Conservation (phyloP, 331 rosid species). For the Malus hybrid region DNA sequence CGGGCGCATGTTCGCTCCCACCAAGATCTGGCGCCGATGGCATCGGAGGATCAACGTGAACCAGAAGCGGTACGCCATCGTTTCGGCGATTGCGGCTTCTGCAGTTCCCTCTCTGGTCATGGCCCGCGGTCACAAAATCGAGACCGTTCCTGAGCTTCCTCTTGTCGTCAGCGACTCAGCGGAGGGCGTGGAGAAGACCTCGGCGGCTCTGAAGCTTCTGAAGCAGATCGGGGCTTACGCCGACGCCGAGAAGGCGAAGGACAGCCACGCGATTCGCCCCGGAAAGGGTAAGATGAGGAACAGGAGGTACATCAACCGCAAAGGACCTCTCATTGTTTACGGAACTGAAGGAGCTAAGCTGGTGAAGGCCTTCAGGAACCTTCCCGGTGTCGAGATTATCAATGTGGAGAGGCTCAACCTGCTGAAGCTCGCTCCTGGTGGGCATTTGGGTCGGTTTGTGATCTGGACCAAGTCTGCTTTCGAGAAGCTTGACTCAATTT, state of each 20-base stretch:
- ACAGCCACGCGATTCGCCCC: conserved; percentile 60
- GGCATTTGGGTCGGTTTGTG: conserved; percentile 77
- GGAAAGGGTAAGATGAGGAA: conserved; percentile 85
- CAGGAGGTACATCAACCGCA: conserved; percentile 61
- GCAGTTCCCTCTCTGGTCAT: conserved; percentile 64
- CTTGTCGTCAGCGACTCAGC: conserved; percentile 64
- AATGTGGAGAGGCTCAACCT: conserved; percentile 71
- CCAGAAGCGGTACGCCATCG: conserved; percentile 70
- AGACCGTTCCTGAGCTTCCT: conserved; percentile 62
- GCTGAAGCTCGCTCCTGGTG: conserved; percentile 78
- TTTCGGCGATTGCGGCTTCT: conserved; percentile 78
- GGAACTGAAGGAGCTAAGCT: conserved; percentile 72
- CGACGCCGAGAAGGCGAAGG: conserved; percentile 69
- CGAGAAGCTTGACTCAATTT: conserved; percentile 75
- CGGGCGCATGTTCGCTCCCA: conserved; percentile 86
- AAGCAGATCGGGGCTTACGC: conserved; percentile 59
- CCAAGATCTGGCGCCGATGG: conserved; percentile 95
- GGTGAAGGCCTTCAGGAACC: conserved; percentile 68
- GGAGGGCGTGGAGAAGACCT: conserved; percentile 69
- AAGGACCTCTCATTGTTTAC: conserved; percentile 66
- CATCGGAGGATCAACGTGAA: conserved; percentile 74
- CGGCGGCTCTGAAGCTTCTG: conserved; percentile 58
- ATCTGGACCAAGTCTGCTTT: conserved; percentile 84
- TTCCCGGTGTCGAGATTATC: conserved; percentile 63
- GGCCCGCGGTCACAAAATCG: conserved; percentile 73